Evolutionary conservation across 2,329 filamentous ascomycete species (phyloP), one percentile per base, ranked within the genome.

Genomic region (Lecanicillium sp.): DNA sequence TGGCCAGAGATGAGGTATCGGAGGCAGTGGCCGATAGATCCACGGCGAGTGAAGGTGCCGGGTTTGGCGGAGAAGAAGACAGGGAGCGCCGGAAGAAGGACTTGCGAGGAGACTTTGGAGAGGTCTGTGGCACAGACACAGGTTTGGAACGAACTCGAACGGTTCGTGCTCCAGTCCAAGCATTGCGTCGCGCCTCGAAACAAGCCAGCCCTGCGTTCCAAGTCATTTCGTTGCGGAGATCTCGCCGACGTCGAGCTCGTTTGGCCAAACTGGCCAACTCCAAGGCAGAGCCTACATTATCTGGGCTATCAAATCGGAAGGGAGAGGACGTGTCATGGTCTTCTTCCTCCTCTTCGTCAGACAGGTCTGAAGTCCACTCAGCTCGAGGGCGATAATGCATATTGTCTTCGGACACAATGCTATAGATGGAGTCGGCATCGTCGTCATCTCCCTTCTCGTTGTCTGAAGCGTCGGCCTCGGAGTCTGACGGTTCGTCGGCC

Each of bases 181-280:
- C 80, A 61, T 95, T 79, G 35, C 89, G 74, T 42, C 85, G 71
- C 20, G 80, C 75, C 43, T 80, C 75, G 61, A 86, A 96, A 56
- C 83, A 83, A n/a, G 79, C 74, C 41, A 95, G 58, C 0, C 90
- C 90, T 28, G 81, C 69, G 51, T 95, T 96, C 80, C 84, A 94
- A 20, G 66, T 58, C 63, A 79, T 73, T 63, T 85, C 82, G 40
- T 78, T 75, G 44, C 75, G 71, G 35, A 76, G 55, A 35, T 68
- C 72, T 48, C 68, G 73, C 39, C 78, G 68, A 30, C 75, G 68
- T 45, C 69, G 72, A 27, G 75, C 67, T 43, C 70, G 72, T 41
- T 71, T 70, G 32, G 71, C 68, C 4, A 67, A 54, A 4, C 65
- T 55, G 2, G 62, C 59, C 5, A 62, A 53, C 36, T 64, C 59